Conservation (phyloP, 345 rosid species). For the Sisymbrium altissimum region DNA sequence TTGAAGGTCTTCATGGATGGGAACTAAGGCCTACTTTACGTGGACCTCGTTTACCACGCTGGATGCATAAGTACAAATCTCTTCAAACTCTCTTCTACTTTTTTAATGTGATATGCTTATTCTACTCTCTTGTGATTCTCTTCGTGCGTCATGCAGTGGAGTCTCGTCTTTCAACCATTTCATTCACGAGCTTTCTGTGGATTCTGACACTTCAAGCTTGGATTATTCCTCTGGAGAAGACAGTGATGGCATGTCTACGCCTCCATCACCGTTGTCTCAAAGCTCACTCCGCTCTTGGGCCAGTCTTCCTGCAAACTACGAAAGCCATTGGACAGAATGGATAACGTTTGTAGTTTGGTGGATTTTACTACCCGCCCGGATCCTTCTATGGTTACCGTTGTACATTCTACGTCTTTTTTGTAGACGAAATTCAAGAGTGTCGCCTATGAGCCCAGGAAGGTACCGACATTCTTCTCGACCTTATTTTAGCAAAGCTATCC, state of each 20-base stretch:
- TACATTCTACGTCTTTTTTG: slow-evolving; percentile 35
- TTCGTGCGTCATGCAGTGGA: slow-evolving; percentile 47
- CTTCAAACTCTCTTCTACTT: neutral
- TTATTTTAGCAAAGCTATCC: slow-evolving; percentile 39
- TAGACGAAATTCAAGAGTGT: slow-evolving; percentile 30
- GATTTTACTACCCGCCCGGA: slow-evolving; percentile 56
- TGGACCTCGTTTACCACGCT: slow-evolving; percentile 84
- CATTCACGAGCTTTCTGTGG: slow-evolving; percentile 76
- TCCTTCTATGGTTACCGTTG: slow-evolving; percentile 53
- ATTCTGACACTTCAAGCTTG: slow-evolving; percentile 64
- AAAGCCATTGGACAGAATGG: slow-evolving; percentile 54
- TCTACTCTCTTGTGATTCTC: slow-evolving; percentile 1
- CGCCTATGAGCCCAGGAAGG: slow-evolving; percentile 37
- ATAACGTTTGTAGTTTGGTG: slow-evolving; percentile 46
- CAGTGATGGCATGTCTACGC: slow-evolving; percentile 50
- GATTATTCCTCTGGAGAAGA: slow-evolving; percentile 80
- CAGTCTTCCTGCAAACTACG: slow-evolving; percentile 40
- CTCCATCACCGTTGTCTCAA: slow-evolving; percentile 65
- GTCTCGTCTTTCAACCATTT: slow-evolving; percentile 94
- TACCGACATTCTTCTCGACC: slow-evolving; percentile 32
- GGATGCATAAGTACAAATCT: slow-evolving; percentile 77
- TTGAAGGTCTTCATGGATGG: slow-evolving; percentile 95
- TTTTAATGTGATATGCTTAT: too few species aligned
- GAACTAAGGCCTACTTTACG: slow-evolving; percentile 87
- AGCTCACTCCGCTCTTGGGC: slow-evolving; percentile 57